Base-by-base conservation (phyloP, 805 yeast genomes). In the Ogataea nitratoaversa region DNA sequence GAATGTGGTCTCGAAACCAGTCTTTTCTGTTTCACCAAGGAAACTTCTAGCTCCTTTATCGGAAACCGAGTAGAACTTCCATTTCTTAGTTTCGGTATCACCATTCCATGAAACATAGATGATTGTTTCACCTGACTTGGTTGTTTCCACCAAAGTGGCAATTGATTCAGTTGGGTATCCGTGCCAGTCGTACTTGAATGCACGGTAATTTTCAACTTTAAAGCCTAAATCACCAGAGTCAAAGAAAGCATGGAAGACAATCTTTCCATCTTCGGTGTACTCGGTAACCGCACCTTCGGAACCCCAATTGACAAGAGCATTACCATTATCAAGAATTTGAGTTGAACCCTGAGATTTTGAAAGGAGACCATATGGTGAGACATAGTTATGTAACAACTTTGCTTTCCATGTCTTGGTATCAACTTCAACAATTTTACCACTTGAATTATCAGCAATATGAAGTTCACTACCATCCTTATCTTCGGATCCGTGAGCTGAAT, bases 231-330 rank as follows among this genome's bases (percentile, higher is more conserved):
- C 40, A 5, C 59, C 65, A 4, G 68, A 61, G 37, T 63, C 67
- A 36, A 46, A 52, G 35, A 48, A 58, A 1, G 69, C 64, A 38
- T 59, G 62, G 48, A 63, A 63, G 14, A 63, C 49, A 12, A 59
- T 46, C 14, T 60, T 47, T 8, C 61, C 67, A 4, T 57, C 46
- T 8, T 30, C 29, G 41, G 57, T 52, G 37, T 46, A 60, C 40
- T 66, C 68, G 11, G 69, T 63, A n/a, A 65, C 56, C 4, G 66
- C 64, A 30, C 69, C 68, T 17, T 53, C 63, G 2, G 69, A 61
- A 5, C 69, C 70, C 67, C 68, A 64, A 38, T 60, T 62, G 18
- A 63, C 65, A 24, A 66, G 37, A 16, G 57, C 67, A 34, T 64
- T 54, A 11, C 66, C 66, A 35, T 63, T 54, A 19, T 56, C 53